phyloP scores from a whole-genome alignment of 2,329 filamentous ascomycete species.

The Alternaria angustiovoidea region DNA sequence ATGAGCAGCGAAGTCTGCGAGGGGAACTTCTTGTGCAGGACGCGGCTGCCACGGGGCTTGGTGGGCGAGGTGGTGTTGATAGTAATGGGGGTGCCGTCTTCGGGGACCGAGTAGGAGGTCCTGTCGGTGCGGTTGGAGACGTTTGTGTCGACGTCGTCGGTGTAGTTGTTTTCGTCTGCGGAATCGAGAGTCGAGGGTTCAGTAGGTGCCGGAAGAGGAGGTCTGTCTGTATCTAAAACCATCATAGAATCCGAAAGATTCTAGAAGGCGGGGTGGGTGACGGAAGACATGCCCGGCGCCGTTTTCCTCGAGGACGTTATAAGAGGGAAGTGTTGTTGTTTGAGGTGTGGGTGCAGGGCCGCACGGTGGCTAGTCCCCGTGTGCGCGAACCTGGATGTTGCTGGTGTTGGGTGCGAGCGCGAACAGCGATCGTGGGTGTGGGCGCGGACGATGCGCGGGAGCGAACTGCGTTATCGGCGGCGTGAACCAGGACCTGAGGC shows the following conservation, averaged over 20 bases:
- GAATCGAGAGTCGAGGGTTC: slow-evolving; percentile 72
- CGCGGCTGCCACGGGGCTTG: slow-evolving; percentile 65
- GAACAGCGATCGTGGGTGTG: slow-evolving; percentile 15
- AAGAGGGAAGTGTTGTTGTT: slow-evolving; percentile 10
- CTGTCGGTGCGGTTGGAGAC: slow-evolving; percentile 72
- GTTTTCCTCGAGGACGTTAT: slow-evolving; percentile 21
- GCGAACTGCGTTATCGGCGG: slow-evolving; percentile 1
- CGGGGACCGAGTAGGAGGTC: slow-evolving; percentile 80
- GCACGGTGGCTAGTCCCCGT: slow-evolving; percentile 36
- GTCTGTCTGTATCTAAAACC: slow-evolving; percentile 57
- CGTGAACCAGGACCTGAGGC: slow-evolving; percentile 3
- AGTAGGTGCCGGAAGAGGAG: slow-evolving; percentile 80
- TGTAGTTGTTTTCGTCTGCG: slow-evolving; percentile 59
- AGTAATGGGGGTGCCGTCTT: slow-evolving; percentile 90
- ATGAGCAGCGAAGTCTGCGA: slow-evolving; percentile 93
- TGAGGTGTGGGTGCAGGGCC: slow-evolving; percentile 17
- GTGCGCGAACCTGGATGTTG: slow-evolving; percentile 30
- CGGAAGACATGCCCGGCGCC: slow-evolving; percentile 42
- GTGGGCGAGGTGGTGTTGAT: slow-evolving; percentile 79
- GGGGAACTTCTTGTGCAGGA: slow-evolving; percentile 60
- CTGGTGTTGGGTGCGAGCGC: slow-evolving; percentile 15
- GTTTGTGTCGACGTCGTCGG: slow-evolving; percentile 68
- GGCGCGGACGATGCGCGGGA: slow-evolving; percentile 1
- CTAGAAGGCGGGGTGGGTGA: slow-evolving; percentile 39
- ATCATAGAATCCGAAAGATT: slow-evolving; percentile 48